phyloP scores from a whole-genome alignment of 306 rosid species.

The Echinosophora koreensis region DNA sequence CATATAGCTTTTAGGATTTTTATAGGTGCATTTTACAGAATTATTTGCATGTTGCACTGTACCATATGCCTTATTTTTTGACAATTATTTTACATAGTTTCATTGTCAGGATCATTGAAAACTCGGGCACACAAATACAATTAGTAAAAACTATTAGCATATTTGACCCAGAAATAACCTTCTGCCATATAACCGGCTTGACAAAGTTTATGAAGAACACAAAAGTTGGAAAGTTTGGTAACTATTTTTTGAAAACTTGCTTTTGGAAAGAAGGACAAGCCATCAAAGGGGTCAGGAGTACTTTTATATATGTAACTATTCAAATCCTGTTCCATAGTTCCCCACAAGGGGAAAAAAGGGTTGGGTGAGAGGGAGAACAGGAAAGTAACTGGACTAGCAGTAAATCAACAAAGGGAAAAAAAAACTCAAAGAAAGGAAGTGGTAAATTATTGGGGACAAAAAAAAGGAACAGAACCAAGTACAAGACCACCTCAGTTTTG shows the following conservation, averaged over 20 bases:
- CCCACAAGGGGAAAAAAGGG: slow-evolving; percentile 27
- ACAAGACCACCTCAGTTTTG: slow-evolving; percentile 25
- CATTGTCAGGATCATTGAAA: not conserved
- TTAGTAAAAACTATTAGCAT: too few species aligned
- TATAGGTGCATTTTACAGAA: not conserved
- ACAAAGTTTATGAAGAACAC: too few species aligned
- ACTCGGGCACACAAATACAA: not conserved
- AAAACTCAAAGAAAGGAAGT: slow-evolving; percentile 16
- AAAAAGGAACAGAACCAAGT: not conserved
- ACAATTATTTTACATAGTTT: not conserved
- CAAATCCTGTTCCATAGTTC: slow-evolving; percentile 18
- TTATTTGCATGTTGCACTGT: not conserved
- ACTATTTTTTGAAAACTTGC: not conserved
- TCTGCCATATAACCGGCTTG: too few species aligned
- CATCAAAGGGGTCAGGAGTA: slow-evolving; percentile 7
- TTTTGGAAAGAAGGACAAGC: not conserved
- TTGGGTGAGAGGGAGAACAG: not conserved
- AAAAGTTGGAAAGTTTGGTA: too few species aligned
- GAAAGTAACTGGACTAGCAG: slow-evolving; percentile 1
- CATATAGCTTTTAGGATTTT: too few species aligned
- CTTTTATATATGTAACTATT: slow-evolving; percentile 1
- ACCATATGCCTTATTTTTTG: not conserved
- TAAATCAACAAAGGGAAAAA: slow-evolving; percentile 25
- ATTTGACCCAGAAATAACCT: not conserved
- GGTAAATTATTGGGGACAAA: not conserved